Evolutionary conservation across 1,284 basidiomycete species (phyloP).

Genomic region (Pulchroboletus neoregius): DNA sequence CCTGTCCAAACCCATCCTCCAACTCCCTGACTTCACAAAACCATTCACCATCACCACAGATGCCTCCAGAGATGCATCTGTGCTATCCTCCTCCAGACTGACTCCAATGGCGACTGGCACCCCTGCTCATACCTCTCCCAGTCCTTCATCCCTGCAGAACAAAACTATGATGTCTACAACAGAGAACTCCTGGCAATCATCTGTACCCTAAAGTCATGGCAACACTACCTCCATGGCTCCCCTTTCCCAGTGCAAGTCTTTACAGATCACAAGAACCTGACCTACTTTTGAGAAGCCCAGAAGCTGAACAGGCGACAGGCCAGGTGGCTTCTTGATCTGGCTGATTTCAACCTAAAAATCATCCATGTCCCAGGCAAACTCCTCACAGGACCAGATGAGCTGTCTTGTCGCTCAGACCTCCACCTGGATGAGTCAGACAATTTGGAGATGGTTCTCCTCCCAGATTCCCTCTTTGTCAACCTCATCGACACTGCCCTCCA

Average conservation of each 20-base stretch:
- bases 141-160: background rate
- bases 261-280: no score
- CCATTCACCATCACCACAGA: no score
- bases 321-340: conserved; percentile 31
- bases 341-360: conserved; percentile 37
- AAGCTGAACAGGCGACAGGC: no score
- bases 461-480: background rate
- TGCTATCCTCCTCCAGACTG: conserved; percentile 27
- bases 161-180: conserved; percentile 26
- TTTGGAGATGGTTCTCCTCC: background rate
- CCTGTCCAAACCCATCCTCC: no score
- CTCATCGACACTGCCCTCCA: background rate
- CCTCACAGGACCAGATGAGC: conserved; percentile 36
- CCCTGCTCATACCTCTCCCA: no score
- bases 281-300: no score
- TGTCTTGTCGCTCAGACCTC: conserved; percentile 27
- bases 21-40: no score
- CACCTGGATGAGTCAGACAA: background rate
- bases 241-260: no score
- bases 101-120: conserved; percentile 22
- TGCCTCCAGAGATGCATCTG: conserved; percentile 5
- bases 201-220: no score
- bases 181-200: no score
- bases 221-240: no score
- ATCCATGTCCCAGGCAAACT: conserved; percentile 36